phyloP scores from a whole-genome alignment of 2,329 filamentous ascomycete species.

The Akanthomyces muscarius region DNA sequence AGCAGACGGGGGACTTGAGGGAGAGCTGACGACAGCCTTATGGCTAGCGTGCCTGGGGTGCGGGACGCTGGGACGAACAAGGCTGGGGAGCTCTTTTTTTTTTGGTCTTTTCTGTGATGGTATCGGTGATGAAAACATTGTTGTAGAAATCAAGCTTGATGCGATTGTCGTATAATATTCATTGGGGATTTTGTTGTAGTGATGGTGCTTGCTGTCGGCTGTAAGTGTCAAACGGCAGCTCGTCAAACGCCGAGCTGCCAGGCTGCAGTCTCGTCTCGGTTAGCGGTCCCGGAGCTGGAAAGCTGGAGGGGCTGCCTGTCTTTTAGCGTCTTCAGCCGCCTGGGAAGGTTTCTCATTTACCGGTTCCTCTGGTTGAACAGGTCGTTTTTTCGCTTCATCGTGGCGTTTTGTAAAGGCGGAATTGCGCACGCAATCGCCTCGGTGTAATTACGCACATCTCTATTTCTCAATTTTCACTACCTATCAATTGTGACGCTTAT shows the following conservation, averaged over 20 bases:
- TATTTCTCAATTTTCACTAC: neutral
- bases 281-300: conserved; percentile 1
- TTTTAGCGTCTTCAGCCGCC: conserved; percentile 7
- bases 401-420: neutral
- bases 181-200: neutral
- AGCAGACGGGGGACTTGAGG: neutral
- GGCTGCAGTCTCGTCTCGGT: neutral
- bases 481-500: too few relatives aligned
- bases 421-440: neutral
- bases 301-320: too few relatives aligned
- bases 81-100: conserved; percentile 1
- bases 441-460: neutral
- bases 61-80: neutral
- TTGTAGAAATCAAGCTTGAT: too few relatives aligned
- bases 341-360: neutral
- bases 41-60: conserved; percentile 9
- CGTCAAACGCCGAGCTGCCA: neutral
- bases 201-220: neutral
- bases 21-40: conserved; percentile 18
- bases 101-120: neutral
- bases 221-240: neutral
- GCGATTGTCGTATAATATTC: neutral
- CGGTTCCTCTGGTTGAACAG: neutral
- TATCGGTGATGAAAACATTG: too few relatives aligned
- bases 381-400: neutral